Percentiles rank a stretch among this genome's conserved stretches.
phyloP scores from a whole-genome alignment of 345 rosid species.

The Punica granatum region DNA sequence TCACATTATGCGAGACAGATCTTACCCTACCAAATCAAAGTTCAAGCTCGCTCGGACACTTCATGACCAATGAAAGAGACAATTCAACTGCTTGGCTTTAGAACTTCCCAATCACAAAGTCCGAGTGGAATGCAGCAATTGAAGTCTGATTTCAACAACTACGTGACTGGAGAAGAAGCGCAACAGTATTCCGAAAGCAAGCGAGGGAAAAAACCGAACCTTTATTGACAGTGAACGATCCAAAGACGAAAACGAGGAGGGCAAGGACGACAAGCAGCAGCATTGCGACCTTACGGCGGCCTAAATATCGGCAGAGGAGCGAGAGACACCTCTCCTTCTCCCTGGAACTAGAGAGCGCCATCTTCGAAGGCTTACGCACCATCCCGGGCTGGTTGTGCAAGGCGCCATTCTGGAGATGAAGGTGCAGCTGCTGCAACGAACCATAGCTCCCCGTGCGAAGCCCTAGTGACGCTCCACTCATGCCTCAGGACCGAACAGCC shows the following conservation, averaged over 20 bases:
- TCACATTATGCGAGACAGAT: background rate
- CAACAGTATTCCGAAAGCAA: background rate
- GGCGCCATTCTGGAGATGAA: conserved; percentile 8
- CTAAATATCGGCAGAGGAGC: conserved; percentile 41
- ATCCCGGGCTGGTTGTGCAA: conserved; percentile 16
- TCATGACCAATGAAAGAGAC: background rate
- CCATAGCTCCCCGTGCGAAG: conserved; percentile 58
- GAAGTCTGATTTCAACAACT: background rate
- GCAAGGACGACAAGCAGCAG: conserved; percentile 55
- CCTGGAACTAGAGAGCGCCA: conserved; percentile 41
- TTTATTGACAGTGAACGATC: conserved; percentile 55
- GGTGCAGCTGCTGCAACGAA: conserved; percentile 27
- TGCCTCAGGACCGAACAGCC: conserved; percentile 39
- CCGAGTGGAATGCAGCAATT: background rate
- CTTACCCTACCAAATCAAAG: background rate
- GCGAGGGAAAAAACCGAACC: conserved; percentile 29
- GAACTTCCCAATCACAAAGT: background rate
- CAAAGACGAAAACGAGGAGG: conserved; percentile 60
- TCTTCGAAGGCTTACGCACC: conserved; percentile 35
- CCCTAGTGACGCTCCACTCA: conserved; percentile 72
- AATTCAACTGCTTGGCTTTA: background rate
- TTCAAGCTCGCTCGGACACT: background rate
- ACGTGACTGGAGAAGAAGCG: background rate
- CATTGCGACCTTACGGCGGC: conserved; percentile 59
- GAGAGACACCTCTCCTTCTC: conserved; percentile 63